Conservation (phyloP, 176 grass and related monocot species). For the Ananas comosus region DNA sequence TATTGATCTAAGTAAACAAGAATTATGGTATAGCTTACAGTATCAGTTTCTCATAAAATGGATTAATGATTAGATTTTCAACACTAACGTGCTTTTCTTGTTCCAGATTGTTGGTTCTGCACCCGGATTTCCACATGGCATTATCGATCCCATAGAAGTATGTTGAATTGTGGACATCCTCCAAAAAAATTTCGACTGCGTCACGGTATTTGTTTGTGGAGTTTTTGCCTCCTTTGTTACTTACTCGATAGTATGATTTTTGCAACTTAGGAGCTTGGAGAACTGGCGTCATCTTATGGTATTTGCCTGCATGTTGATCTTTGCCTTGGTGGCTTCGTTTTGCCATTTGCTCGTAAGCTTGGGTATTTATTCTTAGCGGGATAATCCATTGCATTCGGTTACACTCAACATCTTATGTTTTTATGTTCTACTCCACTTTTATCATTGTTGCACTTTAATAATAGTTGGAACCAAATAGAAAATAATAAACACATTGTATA, state of each 20-base stretch:
- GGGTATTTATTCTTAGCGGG: constrained; percentile 41
- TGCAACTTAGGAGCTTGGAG: constrained; percentile 71
- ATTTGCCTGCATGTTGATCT: constrained; percentile 97
- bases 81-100: constrained; percentile 17
- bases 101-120: constrained; percentile 88
- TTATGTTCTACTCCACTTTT: constrained; percentile 11
- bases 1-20: no score
- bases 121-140: constrained; percentile 91
- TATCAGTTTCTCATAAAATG: background rate
- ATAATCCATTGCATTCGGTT: background rate
- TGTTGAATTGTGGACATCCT: constrained; percentile 11
- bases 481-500: background rate
- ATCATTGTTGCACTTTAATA: background rate
- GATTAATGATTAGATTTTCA: background rate
- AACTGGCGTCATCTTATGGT: constrained; percentile 71
- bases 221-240: background rate
- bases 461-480: background rate
- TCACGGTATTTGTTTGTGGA: background rate
- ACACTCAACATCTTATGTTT: constrained; percentile 10
- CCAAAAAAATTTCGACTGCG: background rate
- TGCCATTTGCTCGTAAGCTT: constrained; percentile 90
- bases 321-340: constrained; percentile 92
- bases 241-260: background rate
- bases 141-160: constrained; percentile 95
- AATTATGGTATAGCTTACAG: background rate